phyloP scores from a whole-genome alignment of 768 basidiomycete genomes.

The Pulveroboletus sp. region DNA sequence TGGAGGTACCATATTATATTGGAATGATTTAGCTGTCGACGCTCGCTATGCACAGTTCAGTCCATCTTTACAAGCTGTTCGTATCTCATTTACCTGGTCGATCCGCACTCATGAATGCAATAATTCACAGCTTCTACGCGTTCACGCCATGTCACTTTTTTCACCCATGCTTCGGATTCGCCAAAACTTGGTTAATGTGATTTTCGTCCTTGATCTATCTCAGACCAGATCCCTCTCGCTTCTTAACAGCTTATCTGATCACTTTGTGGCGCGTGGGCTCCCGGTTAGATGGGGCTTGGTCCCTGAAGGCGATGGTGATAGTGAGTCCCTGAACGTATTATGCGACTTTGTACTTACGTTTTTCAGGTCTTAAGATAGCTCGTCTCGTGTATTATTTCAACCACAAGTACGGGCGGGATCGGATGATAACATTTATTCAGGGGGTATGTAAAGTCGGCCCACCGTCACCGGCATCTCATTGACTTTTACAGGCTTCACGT shows the following conservation, averaged over 20 bases:
- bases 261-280: constrained; percentile 67
- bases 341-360: not conserved
- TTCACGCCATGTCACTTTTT: constrained; percentile 50
- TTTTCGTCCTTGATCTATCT: constrained; percentile 81
- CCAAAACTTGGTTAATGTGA: constrained; percentile 79
- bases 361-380: constrained; percentile 65
- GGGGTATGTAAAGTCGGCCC: constrained; percentile 35
- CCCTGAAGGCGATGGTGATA: constrained; percentile 51
- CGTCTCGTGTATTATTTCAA: constrained; percentile 67
- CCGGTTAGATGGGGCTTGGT: constrained; percentile 88
- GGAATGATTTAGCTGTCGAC: constrained; percentile 92
- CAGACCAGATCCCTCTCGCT: constrained; percentile 56
- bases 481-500: constrained; percentile 36
- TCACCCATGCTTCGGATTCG: constrained; percentile 75
- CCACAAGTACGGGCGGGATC: constrained; percentile 57
- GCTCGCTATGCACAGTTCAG: constrained; percentile 54
- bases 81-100: constrained; percentile 14
- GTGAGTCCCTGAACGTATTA: constrained; percentile 16
- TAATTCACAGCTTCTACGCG: constrained; percentile 25
- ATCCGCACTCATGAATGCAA: constrained; percentile 1
- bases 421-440: constrained; percentile 60
- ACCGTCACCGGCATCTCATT: not conserved
- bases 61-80: constrained; percentile 48
- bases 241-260: constrained; percentile 59
- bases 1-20: constrained; percentile 73